Base-by-base conservation (phyloP, 768 basidiomycete species). In the Cystobasidium tubakii region DNA sequence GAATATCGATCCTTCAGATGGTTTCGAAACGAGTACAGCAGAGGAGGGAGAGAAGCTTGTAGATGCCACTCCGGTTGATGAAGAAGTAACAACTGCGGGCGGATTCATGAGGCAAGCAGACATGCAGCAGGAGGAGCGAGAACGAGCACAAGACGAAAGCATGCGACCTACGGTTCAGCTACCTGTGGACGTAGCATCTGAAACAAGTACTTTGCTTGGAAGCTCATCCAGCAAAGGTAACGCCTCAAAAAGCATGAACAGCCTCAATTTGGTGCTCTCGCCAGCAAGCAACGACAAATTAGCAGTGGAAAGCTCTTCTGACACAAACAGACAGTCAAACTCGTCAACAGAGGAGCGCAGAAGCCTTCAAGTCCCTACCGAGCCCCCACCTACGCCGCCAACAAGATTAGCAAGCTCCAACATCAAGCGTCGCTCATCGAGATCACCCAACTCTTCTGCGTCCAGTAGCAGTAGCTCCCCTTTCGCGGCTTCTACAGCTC, bases 381-480 rank as follows among this genome's bases (percentile, higher is more conserved):
- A 36, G 4, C 69, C 69, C 21, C 69, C 69, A 21, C 69, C 69
- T 36, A 71, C 69, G 27, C 69, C 69, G n/a, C 69, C 69, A 31
- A 55, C 69, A 46, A 71, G 69, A 31, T 34, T 67, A 6, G 44
- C 53, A 34, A 34, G 25, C 55, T 34, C 50, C 25, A 71, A n/a
- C 34, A n/a, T 44, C 7, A 27, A 71, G 25, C 21, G 33, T 33
- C 29, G 69, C 31, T 60, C 66, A 25, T 33, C 42, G 29, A 29
- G 44, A 29, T 42, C 66, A 29, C 29, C 39, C 27, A 44, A 67
- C 27, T 29, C 23, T 44, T 6, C 63, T 15, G 36, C 23, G 4
- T 21, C 39, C 63, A 3, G 12, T 63, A n/a, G 23, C 36, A n/a
- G n/a, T 39, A 65, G 43, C 25, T 39, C 63, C 9, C 43, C 63